These are phyloP conservation scores for Aspergillus coremiiformis DNA, from an alignment of 495 filamentous ascomycete species.

Conservation along the genomic window DNA sequence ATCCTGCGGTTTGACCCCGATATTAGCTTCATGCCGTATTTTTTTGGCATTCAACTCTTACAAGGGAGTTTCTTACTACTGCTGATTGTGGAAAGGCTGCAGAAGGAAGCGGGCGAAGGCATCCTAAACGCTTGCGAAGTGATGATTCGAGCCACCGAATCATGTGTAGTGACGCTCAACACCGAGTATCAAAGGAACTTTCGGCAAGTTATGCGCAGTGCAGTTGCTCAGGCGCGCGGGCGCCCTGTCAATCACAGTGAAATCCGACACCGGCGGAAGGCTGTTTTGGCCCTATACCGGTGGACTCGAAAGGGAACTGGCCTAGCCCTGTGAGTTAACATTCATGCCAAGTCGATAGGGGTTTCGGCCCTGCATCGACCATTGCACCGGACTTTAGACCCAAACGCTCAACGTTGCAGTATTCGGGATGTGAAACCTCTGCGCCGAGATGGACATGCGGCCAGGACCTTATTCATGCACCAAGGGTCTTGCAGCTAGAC, in stretches of 20 bases:
- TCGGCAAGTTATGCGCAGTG: constrained; percentile 75
- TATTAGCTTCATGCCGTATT: constrained; percentile 83
- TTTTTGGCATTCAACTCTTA: constrained; percentile 79
- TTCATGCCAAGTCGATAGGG: background rate
- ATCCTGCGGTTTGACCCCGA: constrained; percentile 81
- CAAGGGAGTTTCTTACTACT: constrained; percentile 78
- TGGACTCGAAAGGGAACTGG: constrained; percentile 78
- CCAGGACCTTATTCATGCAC: background rate
- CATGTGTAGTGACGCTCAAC: constrained; percentile 76
- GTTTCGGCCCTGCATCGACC: background rate
- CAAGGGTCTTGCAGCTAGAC: background rate
- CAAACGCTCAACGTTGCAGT: background rate
- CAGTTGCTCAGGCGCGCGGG: constrained; percentile 68
- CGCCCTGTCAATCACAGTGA: constrained; percentile 68
- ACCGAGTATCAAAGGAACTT: constrained; percentile 85
- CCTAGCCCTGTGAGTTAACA: constrained; percentile 50
- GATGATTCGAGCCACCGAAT: constrained; percentile 78
- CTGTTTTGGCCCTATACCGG: constrained; percentile 65
- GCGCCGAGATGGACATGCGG: background rate
- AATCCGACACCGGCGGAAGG: constrained; percentile 65
- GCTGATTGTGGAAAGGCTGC: constrained; percentile 74
- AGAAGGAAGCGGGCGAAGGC: constrained; percentile 69
- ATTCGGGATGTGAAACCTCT: background rate
- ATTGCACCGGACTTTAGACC: background rate
- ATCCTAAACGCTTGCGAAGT: constrained; percentile 81